These are phyloP conservation scores for Daldinia sp. DNA, from an alignment of 2,329 filamentous ascomycete genomes.

Conservation along the genomic window DNA sequence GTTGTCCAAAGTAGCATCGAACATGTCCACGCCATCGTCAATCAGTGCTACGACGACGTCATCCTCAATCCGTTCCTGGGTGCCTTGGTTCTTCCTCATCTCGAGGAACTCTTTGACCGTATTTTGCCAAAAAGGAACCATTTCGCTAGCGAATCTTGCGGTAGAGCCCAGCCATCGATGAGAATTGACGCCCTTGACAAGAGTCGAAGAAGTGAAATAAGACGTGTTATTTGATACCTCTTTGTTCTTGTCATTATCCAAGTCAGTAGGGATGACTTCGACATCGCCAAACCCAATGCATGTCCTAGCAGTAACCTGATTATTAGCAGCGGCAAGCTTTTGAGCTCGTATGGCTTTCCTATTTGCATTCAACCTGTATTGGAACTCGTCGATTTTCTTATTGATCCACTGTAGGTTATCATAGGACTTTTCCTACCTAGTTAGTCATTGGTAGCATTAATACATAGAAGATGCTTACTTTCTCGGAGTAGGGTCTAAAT, in stretches of 20 bases:
- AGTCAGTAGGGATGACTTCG: background rate
- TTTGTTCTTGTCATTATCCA: background rate
- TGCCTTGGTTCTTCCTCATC: conserved; percentile 1
- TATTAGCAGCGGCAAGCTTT: background rate
- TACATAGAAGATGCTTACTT: background rate
- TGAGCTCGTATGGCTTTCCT: background rate
- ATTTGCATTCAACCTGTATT: background rate
- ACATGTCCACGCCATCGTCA: conserved; percentile 16
- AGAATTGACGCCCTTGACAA: conserved; percentile 6
- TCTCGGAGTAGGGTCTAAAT: background rate
- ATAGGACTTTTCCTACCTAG: background rate
- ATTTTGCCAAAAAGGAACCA: conserved; percentile 11
- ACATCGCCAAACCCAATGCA: background rate
- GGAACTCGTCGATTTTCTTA: background rate
- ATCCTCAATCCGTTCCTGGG: conserved; percentile 3
- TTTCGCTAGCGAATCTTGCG: conserved; percentile 10
- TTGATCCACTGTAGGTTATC: background rate
- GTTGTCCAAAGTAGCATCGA: conserved; percentile 8
- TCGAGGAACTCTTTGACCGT: conserved; percentile 7
- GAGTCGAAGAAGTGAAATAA: background rate
- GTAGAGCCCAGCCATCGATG: conserved; percentile 14
- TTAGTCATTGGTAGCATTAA: background rate
- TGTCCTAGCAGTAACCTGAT: background rate
- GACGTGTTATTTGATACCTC: background rate
- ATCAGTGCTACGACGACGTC: conserved; percentile 15